Percentiles rank a stretch among this genome's conserved stretches.
phyloP scores from a whole-genome alignment of 1,284 basidiomycete genomes.

The Leccinum pachyderme region DNA sequence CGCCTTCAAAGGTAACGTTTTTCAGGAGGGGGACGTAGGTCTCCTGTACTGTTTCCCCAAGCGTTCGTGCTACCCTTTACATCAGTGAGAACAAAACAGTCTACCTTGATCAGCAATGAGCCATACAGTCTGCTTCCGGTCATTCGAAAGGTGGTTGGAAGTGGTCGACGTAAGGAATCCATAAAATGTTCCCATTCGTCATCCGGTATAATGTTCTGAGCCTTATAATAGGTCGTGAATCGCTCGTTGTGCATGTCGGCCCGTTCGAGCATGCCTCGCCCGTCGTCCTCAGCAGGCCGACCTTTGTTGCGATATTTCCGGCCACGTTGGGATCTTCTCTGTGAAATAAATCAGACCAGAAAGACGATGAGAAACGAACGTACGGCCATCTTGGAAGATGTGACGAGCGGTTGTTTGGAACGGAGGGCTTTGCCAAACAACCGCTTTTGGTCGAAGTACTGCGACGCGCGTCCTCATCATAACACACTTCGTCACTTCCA shows the following conservation, averaged over 20 bases:
- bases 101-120: background rate
- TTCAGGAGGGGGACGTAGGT: constrained; percentile 79
- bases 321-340: constrained; percentile 19
- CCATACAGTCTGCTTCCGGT: constrained; percentile 82
- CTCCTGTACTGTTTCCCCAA: constrained; percentile 39
- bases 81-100: constrained; percentile 8
- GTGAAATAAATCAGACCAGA: background rate
- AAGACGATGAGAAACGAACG: background rate
- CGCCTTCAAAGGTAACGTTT: constrained; percentile 77
- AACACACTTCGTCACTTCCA: constrained; percentile 7
- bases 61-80: constrained; percentile 24
- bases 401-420: constrained; percentile 32
- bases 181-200: constrained; percentile 84
- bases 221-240: constrained; percentile 77
- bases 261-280: constrained; percentile 49
- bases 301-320: constrained; percentile 8
- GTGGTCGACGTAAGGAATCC: constrained; percentile 62
- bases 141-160: constrained; percentile 95
- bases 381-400: constrained; percentile 19
- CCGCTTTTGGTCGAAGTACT: constrained; percentile 24
- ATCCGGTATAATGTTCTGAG: constrained; percentile 66
- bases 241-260: constrained; percentile 69
- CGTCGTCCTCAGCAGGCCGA: constrained; percentile 13
- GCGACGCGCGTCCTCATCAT: constrained; percentile 33
- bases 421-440: constrained; percentile 34